Base-by-base conservation (phyloP, 2,329 filamentous ascomycete species). In the Fusarium keratoplasticum region DNA sequence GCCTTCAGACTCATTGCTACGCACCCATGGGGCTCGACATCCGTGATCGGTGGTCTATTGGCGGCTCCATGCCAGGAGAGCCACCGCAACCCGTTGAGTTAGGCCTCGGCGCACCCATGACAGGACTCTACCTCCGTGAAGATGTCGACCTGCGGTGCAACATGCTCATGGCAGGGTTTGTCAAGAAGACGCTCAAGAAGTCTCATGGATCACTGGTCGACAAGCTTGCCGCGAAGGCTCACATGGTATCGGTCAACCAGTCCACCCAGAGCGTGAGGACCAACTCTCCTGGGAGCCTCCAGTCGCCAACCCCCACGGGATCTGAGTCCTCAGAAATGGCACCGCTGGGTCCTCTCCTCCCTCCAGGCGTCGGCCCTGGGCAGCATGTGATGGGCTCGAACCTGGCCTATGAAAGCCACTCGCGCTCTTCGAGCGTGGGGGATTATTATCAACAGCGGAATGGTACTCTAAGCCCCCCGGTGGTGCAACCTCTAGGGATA, bases 131-230 rank as follows among this genome's bases (percentile, higher is more conserved):
- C 80, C 85, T 97, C 47, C 88, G 93, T n/a, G 95, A 97, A 85
- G 95, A 97, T 74, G 92, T 96, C 58, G 92, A 95, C 72, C 74
- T 97, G 86, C 89, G 89, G 66, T 97, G 94, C 84, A 96, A 95
- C 78, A 85, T 95, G 67, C 85, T 96, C 71, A 89, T 96, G 85
- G 88, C 91, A 0, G 84, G 85, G 9, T 97, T 97, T 78, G 93
- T 97, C 67, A 95, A 94, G 86, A 93, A 91, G 83, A 96, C 94
- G 16, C 87, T 97, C 54, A 93, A 93, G 77, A 94, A 93, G 78
- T 90, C 93, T 0, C 94, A 97, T 78, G 87, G 86, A 11, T 86
- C 88, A 4, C 87, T 97, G 5, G 93, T 96, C 3, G 90, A 92
- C 5, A 84, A 87, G n/a, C 82, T 94, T n/a, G 64, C 76, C 18